Evolutionary conservation across 495 filamentous ascomycete species (phyloP).

Genomic region (Penicillium riverlandense): DNA sequence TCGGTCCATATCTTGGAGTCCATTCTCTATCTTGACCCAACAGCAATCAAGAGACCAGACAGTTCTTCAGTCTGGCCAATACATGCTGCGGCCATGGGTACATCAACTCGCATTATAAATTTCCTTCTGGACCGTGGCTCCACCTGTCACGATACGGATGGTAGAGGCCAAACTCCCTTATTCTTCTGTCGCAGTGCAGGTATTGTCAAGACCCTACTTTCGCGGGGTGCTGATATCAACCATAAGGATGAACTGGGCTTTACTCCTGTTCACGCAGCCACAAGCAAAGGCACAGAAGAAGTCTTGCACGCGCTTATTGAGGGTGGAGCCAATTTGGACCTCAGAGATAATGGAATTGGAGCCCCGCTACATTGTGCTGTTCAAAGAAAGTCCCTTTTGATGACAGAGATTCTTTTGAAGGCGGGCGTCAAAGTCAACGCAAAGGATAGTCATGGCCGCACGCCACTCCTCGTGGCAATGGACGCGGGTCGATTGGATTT

Average conservation of each 20-base stretch:
- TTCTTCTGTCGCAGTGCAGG: constrained; percentile 9
- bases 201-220: constrained; percentile 9
- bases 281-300: constrained; percentile 8
- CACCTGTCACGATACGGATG: constrained; percentile 7
- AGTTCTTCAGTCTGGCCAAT: constrained; percentile 3
- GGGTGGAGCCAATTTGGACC: constrained; percentile 1
- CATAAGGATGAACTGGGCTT: constrained; percentile 10
- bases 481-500: constrained; percentile 19
- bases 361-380: constrained; percentile 7
- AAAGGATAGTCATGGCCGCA: constrained; percentile 12
- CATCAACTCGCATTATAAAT: constrained; percentile 5
- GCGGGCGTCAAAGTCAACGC: constrained; percentile 12
- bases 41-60: constrained; percentile 3
- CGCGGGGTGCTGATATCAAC: constrained; percentile 8
- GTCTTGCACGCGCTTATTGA: constrained; percentile 3
- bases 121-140: constrained; percentile 11
- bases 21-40: constrained; percentile 6
- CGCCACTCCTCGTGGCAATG: constrained; percentile 26
- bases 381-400: constrained; percentile 1
- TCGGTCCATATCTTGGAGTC: constrained; percentile 10
- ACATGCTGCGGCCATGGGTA: constrained; percentile 5
- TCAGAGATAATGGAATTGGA: constrained; percentile 1
- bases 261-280: constrained; percentile 13
- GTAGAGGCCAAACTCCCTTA: constrained; percentile 4
- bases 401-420: constrained; percentile 3